Evolutionary conservation across 2,329 filamentous ascomycete genomes (phyloP), one percentile per base, ranked within the genome.

Genomic region (Cadophora malorum): DNA sequence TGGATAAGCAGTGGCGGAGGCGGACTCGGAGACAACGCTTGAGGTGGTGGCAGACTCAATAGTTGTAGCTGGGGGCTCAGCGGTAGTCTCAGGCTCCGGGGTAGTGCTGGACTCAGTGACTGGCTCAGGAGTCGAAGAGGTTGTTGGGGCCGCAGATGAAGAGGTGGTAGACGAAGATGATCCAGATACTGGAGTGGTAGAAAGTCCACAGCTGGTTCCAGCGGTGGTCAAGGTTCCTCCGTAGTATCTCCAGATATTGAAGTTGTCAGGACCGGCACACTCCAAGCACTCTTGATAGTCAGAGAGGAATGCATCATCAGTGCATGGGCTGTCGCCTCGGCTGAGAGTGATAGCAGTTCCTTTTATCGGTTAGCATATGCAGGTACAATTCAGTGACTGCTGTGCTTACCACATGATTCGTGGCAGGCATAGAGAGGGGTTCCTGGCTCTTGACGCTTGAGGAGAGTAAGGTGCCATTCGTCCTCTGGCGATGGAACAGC

Each of bases 161-260:
- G 55, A 35, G 8, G 33, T 28, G 14, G 45, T 21, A 10, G 62
- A 31, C 3, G 25, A 5, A 4, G 60, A 23, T 16, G 61, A 21
- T 16, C 47, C 62, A 28, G 66, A 41, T 8, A 33, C 55, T n/a
- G 64, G 67, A 12, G 64, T 65, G 31, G 49, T 67, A 0, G 68
- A 64, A 3, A 70, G 45, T 28, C 70, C 71, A 47, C 71, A 73
- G 8, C 28, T 31, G 2, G 64, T 65, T 21, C 55, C 71, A 33
- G 58, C 65, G 19, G 64, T 63, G 7, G 67, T 64, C 33, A 73
- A 62, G n/a, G 62, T 67, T 8, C 23, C 53, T 47, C 71, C 71
- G 47, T 73, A 73, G 41, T 69, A 70, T 49, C 31, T 60, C 72
- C 72, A 74, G 62, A 74, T 74, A 38, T 74, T 64, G 6, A 63